Base-by-base conservation (phyloP, 2,329 filamentous ascomycete species). In the Waltergamsia citrina region DNA sequence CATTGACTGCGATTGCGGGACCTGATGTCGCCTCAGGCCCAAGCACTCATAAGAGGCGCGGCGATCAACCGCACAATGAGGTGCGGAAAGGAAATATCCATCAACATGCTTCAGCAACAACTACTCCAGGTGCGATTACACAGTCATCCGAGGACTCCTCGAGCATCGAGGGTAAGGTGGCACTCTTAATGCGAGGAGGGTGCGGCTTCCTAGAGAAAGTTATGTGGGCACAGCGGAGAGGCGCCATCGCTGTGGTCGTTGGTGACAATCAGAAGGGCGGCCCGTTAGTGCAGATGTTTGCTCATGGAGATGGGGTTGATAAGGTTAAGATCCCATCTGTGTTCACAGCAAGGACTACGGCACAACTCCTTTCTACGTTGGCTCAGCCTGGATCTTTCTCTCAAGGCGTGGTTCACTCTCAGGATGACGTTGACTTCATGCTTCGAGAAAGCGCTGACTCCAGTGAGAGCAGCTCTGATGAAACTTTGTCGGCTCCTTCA, bases 171-270 rank as follows among this genome's bases (percentile, higher is more conserved):
- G 92, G 92, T 44, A 96, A 94, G 59, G 77, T 98, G 31, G 92
- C 94, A 3, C 65, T 98, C 34, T 67, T 98, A 37, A 93, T 85
- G 55, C 78, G 92, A 36, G 92, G 92, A 38, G 92, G 90, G 7
- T 98, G 92, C 56, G 92, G 92, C 5, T 98, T 98, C 54, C 60
- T 95, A 39, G 90, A 96, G 53, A 98, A 98, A 59, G 86, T 92
- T 42, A 90, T 93, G 63, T 98, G 92, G 92, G 86, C 84, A 10
- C 92, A 98, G 56, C 74, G 87, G 40, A 76, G 92, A 50, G 92
- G 92, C 17, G 92, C 83, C 15, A 72, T 87, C 39, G 92, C 85
- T 23, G 67, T 98, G 39, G 93, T 98, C 43, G 88, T 98, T 4
- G 92, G 92, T 18, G 92, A 98, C 55, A 84, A 95, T 54, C 81